A percentile compares a stretch with the other conserved stretches of the same genome.
These are phyloP conservation scores for Rhizopogon vinicolor DNA, from an alignment of 768 basidiomycete species.

Conservation along the genomic window DNA sequence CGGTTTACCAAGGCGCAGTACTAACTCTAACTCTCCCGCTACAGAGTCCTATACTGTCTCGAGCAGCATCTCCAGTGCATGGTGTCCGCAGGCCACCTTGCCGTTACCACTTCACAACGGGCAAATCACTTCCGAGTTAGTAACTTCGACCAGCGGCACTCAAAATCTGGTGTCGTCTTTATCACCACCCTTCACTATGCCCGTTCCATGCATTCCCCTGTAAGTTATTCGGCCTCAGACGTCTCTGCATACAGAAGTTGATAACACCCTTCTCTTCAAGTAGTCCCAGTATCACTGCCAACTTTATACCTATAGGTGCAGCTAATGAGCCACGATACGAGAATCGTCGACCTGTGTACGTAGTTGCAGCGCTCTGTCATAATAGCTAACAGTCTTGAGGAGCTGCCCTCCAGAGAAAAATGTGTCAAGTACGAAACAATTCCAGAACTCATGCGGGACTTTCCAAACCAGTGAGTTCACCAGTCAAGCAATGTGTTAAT, in stretches of 20 bases:
- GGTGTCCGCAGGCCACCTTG: not conserved
- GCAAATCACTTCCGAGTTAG: not conserved
- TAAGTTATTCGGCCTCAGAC: not conserved
- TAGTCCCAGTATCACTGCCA: not conserved
- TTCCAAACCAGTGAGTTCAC: no score
- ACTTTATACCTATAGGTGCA: not conserved
- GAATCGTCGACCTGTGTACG: not conserved
- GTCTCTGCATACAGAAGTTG: not conserved
- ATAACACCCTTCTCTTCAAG: not conserved
- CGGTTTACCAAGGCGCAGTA: no score
- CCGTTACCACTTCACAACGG: not conserved
- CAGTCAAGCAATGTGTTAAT: no score
- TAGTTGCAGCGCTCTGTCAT: no score
- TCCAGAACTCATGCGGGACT: no score
- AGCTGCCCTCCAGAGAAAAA: no score
- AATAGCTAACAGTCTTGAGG: no score
- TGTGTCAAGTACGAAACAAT: no score
- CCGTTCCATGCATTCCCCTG: not conserved
- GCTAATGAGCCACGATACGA: not conserved
- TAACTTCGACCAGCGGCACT: not conserved
- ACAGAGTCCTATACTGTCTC: not conserved
- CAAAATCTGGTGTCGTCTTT: not conserved
- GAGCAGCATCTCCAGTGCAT: not conserved
- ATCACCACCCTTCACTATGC: not conserved
- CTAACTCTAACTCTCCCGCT: not conserved